Evolutionary conservation across 2,329 filamentous ascomycete species (phyloP).

Genomic region (Cladosporium sp.): DNA sequence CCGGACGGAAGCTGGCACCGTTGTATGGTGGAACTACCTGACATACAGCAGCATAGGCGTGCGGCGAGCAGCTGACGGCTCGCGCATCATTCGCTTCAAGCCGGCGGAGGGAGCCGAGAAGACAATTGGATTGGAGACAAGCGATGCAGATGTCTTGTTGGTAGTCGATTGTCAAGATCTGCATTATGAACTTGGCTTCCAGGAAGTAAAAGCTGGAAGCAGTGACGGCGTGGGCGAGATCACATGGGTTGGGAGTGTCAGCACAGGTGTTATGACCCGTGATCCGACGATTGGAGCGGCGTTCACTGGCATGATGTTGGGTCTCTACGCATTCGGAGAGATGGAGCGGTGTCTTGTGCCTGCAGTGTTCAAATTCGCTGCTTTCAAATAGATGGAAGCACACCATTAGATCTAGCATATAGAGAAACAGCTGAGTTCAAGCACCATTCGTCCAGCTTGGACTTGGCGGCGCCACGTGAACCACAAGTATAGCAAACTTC

Average conservation of each 20-base stretch:
- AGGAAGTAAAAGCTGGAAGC: conserved; percentile 24
- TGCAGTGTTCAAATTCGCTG: conserved; percentile 42
- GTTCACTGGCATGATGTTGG: conserved; percentile 52
- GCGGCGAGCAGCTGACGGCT: conserved; percentile 26
- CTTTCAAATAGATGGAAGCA: background rate
- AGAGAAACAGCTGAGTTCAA: background rate
- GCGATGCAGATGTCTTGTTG: conserved; percentile 31
- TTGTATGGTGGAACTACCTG: conserved; percentile 58
- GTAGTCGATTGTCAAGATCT: conserved; percentile 37
- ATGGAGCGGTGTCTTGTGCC: conserved; percentile 44
- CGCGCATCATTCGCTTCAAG: conserved; percentile 34
- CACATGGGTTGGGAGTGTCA: conserved; percentile 33
- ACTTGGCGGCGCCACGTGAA: background rate
- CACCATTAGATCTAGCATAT: background rate
- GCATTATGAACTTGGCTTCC: conserved; percentile 37
- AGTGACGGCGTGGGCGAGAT: conserved; percentile 27
- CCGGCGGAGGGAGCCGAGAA: conserved; percentile 28
- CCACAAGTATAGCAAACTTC: background rate
- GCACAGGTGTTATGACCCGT: conserved; percentile 40
- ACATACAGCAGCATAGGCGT: conserved; percentile 50
- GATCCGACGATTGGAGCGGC: conserved; percentile 43
- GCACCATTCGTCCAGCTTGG: background rate
- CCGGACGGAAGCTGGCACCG: conserved; percentile 56
- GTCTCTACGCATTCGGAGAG: conserved; percentile 49
- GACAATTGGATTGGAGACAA: conserved; percentile 23